Percentiles rank a stretch among this genome's conserved stretches.
Conservation (phyloP, 2,329 filamentous ascomycete species). For the Leptographium galeiforme region DNA sequence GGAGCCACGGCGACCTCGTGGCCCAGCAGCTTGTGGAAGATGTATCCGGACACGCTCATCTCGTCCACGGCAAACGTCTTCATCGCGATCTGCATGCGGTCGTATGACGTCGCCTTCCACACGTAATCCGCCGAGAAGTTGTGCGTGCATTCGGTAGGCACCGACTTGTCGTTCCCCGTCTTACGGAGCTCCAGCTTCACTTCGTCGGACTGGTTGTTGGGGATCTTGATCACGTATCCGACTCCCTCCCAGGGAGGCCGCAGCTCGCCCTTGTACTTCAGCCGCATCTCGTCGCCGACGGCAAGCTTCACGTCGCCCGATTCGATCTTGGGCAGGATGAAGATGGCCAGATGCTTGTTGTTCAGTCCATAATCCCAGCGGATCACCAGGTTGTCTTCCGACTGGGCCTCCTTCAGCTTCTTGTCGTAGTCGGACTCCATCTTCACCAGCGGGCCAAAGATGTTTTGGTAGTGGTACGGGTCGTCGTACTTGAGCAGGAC, state of each 20-base stretch:
- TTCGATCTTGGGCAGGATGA: slow-evolving; percentile 92
- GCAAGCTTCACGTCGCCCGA: slow-evolving; percentile 95
- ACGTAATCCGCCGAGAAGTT: slow-evolving; percentile 99
- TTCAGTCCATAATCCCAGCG: slow-evolving; percentile 93
- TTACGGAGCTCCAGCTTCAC: slow-evolving; percentile 90
- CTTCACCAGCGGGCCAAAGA: slow-evolving; percentile 94
- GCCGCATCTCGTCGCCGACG: slow-evolving; percentile 94
- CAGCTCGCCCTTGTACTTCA: slow-evolving; percentile 91
- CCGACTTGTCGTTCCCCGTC: slow-evolving; percentile 88
- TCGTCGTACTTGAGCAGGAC: slow-evolving; percentile 92
- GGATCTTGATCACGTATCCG: slow-evolving; percentile 97
- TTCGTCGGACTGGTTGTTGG: slow-evolving; percentile 97
- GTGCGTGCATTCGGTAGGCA: slow-evolving; percentile 90
- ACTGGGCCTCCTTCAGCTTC: slow-evolving; percentile 96
- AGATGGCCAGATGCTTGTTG: slow-evolving; percentile 93
- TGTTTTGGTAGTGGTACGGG: slow-evolving; percentile 96
- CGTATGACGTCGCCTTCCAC: slow-evolving; percentile 98
- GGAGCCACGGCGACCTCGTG: slow-evolving; percentile 89
- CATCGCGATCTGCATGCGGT: slow-evolving; percentile 98
- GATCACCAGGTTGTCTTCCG: slow-evolving; percentile 86
- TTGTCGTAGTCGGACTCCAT: slow-evolving; percentile 99
- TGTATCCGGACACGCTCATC: slow-evolving; percentile 96
- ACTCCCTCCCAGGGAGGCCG: slow-evolving; percentile 92
- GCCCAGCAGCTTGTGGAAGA: slow-evolving; percentile 91
- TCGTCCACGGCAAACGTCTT: slow-evolving; percentile 97